These are phyloP conservation scores for Suhomyces vadensis DNA, from an alignment of 805 yeast species.

Conservation along the genomic window DNA sequence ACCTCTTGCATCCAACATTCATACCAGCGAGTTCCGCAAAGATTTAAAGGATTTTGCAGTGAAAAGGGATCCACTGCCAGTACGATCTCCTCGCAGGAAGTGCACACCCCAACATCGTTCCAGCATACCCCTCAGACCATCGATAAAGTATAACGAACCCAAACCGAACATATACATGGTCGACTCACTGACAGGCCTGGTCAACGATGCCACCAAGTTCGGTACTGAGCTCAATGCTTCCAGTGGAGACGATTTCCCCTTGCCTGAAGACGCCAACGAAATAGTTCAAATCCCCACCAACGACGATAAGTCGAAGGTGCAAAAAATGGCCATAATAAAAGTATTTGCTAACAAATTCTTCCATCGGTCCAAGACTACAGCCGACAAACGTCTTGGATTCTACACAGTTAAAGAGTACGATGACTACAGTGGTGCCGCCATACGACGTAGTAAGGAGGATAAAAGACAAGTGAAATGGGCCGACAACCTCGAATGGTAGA, in stretches of 20 bases:
- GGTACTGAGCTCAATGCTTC: slow-evolving; percentile 69
- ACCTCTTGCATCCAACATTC: slow-evolving; percentile 23
- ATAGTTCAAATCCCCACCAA: slow-evolving; percentile 60
- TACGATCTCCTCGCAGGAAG: slow-evolving; percentile 39
- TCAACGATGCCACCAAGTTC: slow-evolving; percentile 65
- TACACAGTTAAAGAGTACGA: slow-evolving; percentile 6
- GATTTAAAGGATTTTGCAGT: slow-evolving; percentile 10
- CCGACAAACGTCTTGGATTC: slow-evolving; percentile 5
- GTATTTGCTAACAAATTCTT: slow-evolving; percentile 22
- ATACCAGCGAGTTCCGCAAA: slow-evolving; percentile 6
- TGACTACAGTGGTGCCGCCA: slow-evolving; percentile 2
- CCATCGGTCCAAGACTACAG: not conserved
- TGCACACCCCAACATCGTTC: slow-evolving; percentile 44
- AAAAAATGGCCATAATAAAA: slow-evolving; percentile 44
- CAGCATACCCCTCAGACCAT: slow-evolving; percentile 31
- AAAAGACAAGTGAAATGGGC: slow-evolving; percentile 17
- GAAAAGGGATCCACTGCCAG: slow-evolving; percentile 12
- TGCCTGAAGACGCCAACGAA: slow-evolving; percentile 59
- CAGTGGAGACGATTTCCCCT: slow-evolving; percentile 60
- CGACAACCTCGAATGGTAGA: slow-evolving; percentile 12
- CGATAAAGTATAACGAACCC: slow-evolving; percentile 23
- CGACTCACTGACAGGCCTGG: slow-evolving; percentile 59
- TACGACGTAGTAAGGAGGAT: slow-evolving; percentile 3
- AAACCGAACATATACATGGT: slow-evolving; percentile 48
- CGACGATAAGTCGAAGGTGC: slow-evolving; percentile 20